phyloP scores from a whole-genome alignment of 441 rosid species.

The Brassica hybrid region DNA sequence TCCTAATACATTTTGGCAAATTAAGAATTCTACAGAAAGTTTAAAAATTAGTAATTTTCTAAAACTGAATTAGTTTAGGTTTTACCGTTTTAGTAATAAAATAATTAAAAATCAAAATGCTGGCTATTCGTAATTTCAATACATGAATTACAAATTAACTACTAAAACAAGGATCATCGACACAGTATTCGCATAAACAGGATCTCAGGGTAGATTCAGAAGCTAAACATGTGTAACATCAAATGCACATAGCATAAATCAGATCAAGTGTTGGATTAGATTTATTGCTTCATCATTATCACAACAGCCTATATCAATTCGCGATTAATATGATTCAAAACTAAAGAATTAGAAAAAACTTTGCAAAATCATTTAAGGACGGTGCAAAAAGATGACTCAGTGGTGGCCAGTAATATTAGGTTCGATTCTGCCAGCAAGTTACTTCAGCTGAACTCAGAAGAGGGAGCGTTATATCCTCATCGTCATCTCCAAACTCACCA shows the following conservation, averaged over 20 bases:
- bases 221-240: not conserved
- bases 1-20: not conserved
- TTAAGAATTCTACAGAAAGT: not conserved
- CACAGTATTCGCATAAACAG: not conserved
- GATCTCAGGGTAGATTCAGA: not conserved
- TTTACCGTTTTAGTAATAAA: no score
- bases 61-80: not conserved
- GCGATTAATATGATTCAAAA: not conserved
- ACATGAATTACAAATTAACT: not conserved
- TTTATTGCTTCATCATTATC: slow-evolving; percentile 5
- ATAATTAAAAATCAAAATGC: not conserved
- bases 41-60: not conserved
- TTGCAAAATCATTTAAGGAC: not conserved
- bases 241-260: slow-evolving; percentile 2
- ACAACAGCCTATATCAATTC: not conserved
- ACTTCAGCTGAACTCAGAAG: slow-evolving; percentile 5
- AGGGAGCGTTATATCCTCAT: slow-evolving; percentile 4
- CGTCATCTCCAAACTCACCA: not conserved
- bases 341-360: not conserved
- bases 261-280: slow-evolving; percentile 12
- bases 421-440: slow-evolving; percentile 1
- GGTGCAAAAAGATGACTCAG: not conserved
- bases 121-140: no score
- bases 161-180: not conserved
- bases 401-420: slow-evolving; percentile 1